Evolutionary conservation across 2,329 filamentous ascomycete genomes (phyloP), one percentile per base, ranked within the genome.

Genomic region (Colletotrichum tamarilloi): DNA sequence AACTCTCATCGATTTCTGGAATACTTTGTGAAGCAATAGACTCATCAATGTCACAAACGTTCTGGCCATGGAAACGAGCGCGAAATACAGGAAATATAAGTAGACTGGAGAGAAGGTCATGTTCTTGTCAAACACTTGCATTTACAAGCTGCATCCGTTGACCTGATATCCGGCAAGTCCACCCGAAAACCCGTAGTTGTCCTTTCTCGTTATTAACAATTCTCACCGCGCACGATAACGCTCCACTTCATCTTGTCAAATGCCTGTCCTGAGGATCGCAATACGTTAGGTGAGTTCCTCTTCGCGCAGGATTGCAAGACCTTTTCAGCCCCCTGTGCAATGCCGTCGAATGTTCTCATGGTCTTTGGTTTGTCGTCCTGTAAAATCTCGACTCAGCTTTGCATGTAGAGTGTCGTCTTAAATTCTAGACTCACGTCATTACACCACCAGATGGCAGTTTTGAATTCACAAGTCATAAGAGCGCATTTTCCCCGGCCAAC

Each of bases 371-470:
- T 66, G 8, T 30, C 4, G 8, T 49, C 22, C 52, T 64, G 82
- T 19, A 38, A 12, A n/a, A 16, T 0, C 2, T 5, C 16, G 5
- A 11, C 14, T 42, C 2, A 32, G 5, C 19, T 35, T 32, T n/a
- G 28, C 0, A 6, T 1, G 9, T 14, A 30, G 2, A 11, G 9
- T 9, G 11, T 30, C 28, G 11, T 16, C 9, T 35, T 30, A 1
- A 9, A 5, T 2, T 7, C 12, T 9, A 19, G 5, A 74, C 74
- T 70, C 60, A 78, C 77, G 19, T 78, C 73, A 59, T 79, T 79
- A 64, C 78, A 79, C 76, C 76, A 78, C n/a, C 52, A 76, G 55
- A 78, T 78, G 4, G 70, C 76, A 2, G 74, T 62, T 0, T 64
- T 62, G 9, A 67, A 76, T 1, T 67, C 71, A 57, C 78, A 79